These are phyloP conservation scores for Allantophomopsis cytisporea DNA, from an alignment of 2,329 filamentous ascomycete species.

Conservation along the genomic window DNA sequence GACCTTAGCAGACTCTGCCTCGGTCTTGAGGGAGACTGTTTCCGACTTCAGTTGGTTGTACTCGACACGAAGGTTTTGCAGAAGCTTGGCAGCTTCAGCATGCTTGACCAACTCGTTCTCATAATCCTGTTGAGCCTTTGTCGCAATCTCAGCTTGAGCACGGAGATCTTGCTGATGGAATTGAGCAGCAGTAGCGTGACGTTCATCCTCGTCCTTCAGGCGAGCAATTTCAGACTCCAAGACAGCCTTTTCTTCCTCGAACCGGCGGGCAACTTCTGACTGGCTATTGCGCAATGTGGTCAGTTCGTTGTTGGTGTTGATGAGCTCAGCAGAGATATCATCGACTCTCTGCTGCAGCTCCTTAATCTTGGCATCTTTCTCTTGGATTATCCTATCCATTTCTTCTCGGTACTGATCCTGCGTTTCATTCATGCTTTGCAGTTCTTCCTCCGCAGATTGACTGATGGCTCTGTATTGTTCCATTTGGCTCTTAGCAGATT, in stretches of 20 bases:
- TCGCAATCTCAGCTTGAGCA: slow-evolving; percentile 84
- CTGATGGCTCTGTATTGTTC: slow-evolving; percentile 85
- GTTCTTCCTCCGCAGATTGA: slow-evolving; percentile 74
- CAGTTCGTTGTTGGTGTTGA: slow-evolving; percentile 69
- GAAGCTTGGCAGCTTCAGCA: slow-evolving; percentile 78
- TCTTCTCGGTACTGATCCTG: slow-evolving; percentile 84
- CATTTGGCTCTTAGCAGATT: slow-evolving; percentile 66
- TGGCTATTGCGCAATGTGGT: slow-evolving; percentile 69
- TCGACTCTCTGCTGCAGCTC: slow-evolving; percentile 76
- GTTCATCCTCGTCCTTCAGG: slow-evolving; percentile 72
- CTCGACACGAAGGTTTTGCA: slow-evolving; percentile 68
- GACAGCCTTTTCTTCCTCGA: slow-evolving; percentile 70
- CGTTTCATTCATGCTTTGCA: slow-evolving; percentile 65
- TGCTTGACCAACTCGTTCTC: slow-evolving; percentile 91
- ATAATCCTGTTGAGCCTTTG: slow-evolving; percentile 88
- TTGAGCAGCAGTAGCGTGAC: slow-evolving; percentile 64
- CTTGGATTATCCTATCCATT: slow-evolving; percentile 58
- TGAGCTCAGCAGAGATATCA: slow-evolving; percentile 72
- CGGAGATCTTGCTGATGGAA: slow-evolving; percentile 87
- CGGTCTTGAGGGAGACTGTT: slow-evolving; percentile 58
- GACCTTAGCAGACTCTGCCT: slow-evolving; percentile 76
- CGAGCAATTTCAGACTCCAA: slow-evolving; percentile 69
- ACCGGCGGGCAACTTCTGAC: slow-evolving; percentile 54
- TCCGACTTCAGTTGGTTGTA: slow-evolving; percentile 74
- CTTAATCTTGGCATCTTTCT: slow-evolving; percentile 68